Conservation (phyloP, 2,329 filamentous ascomycete species). For the Trichoderma brevicompactum region DNA sequence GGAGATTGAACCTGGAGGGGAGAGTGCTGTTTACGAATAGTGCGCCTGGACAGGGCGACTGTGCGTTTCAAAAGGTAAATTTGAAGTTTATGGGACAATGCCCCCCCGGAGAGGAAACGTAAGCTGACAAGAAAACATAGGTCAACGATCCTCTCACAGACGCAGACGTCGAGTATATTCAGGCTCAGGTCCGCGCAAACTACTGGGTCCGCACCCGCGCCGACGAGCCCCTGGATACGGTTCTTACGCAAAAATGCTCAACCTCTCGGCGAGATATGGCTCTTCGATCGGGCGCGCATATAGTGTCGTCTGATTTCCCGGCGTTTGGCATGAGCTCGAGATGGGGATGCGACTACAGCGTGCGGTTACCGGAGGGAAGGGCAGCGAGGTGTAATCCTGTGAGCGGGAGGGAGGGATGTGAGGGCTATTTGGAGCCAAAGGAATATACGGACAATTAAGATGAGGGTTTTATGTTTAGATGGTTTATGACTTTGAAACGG, state of each 20-base stretch:
- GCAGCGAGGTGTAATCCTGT: slow-evolving; percentile 43
- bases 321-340: slow-evolving; percentile 51
- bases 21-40: slow-evolving; percentile 55
- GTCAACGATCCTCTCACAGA: slow-evolving; percentile 48
- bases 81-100: neutral
- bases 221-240: slow-evolving; percentile 51
- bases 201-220: slow-evolving; percentile 56
- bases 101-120: neutral
- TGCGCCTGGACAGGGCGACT: slow-evolving; percentile 49
- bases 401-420: slow-evolving; percentile 31
- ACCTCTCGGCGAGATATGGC: slow-evolving; percentile 48
- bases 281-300: slow-evolving; percentile 52
- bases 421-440: slow-evolving; percentile 30
- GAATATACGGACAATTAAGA: slow-evolving; percentile 17
- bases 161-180: slow-evolving; percentile 46
- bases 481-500: too few relatives aligned
- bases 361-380: slow-evolving; percentile 33
- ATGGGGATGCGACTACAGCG: slow-evolving; percentile 52
- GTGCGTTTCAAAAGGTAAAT: slow-evolving; percentile 51
- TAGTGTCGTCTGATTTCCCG: slow-evolving; percentile 55
- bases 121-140: slow-evolving; percentile 34
- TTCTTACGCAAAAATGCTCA: slow-evolving; percentile 45
- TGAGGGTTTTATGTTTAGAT: neutral
- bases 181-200: slow-evolving; percentile 49
- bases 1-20: slow-evolving; percentile 45